A percentile compares a stretch with the other conserved stretches of the same genome.
Conservation (phyloP, 768 basidiomycete genomes). For the Phlebiopsis flavidoalba region DNA sequence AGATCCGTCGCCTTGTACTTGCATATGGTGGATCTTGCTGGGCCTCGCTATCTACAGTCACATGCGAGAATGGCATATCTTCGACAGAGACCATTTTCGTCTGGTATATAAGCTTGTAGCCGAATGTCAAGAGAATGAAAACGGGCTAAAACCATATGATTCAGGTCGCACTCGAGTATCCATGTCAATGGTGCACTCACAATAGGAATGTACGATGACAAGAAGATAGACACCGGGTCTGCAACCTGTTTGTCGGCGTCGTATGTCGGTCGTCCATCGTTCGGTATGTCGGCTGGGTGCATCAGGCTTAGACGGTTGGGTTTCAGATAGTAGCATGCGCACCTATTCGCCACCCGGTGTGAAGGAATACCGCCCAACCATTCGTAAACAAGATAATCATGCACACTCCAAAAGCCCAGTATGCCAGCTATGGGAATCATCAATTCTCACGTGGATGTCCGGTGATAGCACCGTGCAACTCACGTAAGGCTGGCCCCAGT, state of each 20-base stretch:
- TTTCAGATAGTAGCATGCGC: neutral
- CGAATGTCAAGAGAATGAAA: constrained; percentile 22
- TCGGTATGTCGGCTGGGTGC: constrained; percentile 11
- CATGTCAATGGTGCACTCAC: constrained; percentile 8
- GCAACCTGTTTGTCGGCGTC: neutral
- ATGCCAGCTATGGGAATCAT: constrained; percentile 17
- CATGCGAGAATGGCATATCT: constrained; percentile 18
- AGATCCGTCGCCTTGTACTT: neutral
- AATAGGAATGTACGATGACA: constrained; percentile 23
- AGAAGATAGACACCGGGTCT: constrained; percentile 17
- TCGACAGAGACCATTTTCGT: constrained; percentile 21
- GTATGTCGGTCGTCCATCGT: neutral
- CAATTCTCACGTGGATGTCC: neutral
- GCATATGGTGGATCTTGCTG: neutral
- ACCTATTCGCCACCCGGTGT: constrained; percentile 22
- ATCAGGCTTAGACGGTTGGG: neutral
- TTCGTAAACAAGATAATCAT: constrained; percentile 22
- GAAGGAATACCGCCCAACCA: constrained; percentile 23
- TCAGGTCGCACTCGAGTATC: neutral
- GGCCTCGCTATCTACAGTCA: neutral
- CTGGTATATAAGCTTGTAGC: constrained; percentile 26
- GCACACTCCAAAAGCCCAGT: constrained; percentile 21
- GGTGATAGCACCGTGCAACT: neutral
- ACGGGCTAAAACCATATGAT: constrained; percentile 15
- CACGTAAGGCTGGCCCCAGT: constrained; percentile 23